A percentile compares a stretch with the other conserved stretches of the same genome.
phyloP scores from a whole-genome alignment of 73 alveolate species.

The Paramecium biaurelia region DNA sequence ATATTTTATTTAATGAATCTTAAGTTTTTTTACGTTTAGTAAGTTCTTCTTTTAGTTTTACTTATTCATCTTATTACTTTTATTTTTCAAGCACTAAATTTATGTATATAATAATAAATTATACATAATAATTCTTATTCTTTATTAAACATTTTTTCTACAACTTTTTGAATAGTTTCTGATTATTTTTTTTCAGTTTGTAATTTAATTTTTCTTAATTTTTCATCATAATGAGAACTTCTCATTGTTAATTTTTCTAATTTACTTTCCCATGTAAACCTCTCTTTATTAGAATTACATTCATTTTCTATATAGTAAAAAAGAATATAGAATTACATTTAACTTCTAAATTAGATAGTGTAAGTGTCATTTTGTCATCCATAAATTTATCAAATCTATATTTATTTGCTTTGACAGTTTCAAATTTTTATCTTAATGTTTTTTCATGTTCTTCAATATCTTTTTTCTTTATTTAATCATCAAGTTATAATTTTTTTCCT shows the following conservation, averaged over 20 bases:
- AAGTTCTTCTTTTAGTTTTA: not conserved
- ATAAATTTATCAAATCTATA: not conserved
- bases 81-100: not conserved
- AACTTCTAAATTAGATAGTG: not conserved
- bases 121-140: not conserved
- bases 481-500: not conserved
- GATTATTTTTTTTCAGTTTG: not conserved
- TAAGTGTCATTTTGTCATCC: not conserved
- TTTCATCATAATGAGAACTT: not conserved
- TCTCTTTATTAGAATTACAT: not conserved
- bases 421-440: not conserved
- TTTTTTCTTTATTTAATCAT: not conserved
- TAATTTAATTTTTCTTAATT: not conserved
- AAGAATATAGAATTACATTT: not conserved
- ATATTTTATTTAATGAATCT: not conserved
- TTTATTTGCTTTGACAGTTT: not conserved
- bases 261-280: not conserved
- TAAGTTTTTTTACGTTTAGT: not conserved
- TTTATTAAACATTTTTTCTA: not conserved
- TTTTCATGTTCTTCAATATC: slow-evolving; percentile 26
- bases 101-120: too few species aligned
- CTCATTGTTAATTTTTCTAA: not conserved
- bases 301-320: not conserved
- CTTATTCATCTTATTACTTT: not conserved
- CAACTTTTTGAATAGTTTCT: not conserved